Evolutionary conservation across 1,284 basidiomycete species (phyloP).

Genomic region (Puccinia polysora): DNA sequence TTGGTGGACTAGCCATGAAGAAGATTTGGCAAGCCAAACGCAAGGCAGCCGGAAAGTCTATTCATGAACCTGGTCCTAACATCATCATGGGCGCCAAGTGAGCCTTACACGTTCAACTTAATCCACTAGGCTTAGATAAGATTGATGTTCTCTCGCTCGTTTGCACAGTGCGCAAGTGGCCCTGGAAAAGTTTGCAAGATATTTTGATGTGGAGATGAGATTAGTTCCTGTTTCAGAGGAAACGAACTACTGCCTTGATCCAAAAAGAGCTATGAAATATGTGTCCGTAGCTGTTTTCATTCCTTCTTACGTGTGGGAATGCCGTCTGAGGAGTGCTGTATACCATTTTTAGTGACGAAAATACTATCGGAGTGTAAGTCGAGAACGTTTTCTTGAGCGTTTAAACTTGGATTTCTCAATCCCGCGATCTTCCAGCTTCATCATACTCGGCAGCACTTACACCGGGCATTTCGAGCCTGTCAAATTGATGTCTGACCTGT

Average conservation of each 20-base stretch:
- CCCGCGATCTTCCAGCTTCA: constrained; percentile 35
- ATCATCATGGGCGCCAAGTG: constrained; percentile 53
- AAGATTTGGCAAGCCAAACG: constrained; percentile 84
- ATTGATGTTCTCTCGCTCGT: constrained; percentile 71
- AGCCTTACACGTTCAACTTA: background rate
- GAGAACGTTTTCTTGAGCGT: constrained; percentile 57
- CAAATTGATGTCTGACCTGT: constrained; percentile 72
- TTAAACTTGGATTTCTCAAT: constrained; percentile 46
- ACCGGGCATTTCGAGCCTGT: constrained; percentile 92
- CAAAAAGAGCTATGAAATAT: constrained; percentile 76
- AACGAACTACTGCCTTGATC: constrained; percentile 74
- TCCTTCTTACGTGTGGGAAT: constrained; percentile 54
- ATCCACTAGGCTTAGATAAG: background rate
- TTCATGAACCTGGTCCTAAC: constrained; percentile 69
- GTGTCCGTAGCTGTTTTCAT: constrained; percentile 74
- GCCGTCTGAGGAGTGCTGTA: constrained; percentile 34
- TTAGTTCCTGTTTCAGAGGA: constrained; percentile 71
- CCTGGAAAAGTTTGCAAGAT: constrained; percentile 66
- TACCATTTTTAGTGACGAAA: constrained; percentile 27
- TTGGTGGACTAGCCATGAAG: constrained; percentile 91
- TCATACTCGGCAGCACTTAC: constrained; percentile 63
- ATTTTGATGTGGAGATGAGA: constrained; percentile 78
- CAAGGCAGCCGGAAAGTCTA: constrained; percentile 77
- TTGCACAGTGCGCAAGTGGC: constrained; percentile 74
- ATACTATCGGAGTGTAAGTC: constrained; percentile 71